phyloP scores from a whole-genome alignment of 441 rosid species.

The Kokia cookei region DNA sequence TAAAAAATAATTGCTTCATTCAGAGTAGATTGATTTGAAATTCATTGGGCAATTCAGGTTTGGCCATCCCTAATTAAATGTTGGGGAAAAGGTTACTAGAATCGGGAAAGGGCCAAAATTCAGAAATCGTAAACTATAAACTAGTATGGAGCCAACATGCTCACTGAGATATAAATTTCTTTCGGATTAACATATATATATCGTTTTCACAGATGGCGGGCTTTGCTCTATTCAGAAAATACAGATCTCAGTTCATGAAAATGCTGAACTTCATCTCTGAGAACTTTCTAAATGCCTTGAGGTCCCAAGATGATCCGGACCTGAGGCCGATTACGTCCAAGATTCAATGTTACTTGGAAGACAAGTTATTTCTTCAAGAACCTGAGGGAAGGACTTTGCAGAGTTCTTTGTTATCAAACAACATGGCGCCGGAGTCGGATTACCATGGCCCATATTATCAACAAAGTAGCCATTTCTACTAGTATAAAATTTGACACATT shows the following conservation, averaged over 20 bases:
- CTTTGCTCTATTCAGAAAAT: constrained; percentile 50
- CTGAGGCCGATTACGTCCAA: constrained; percentile 36
- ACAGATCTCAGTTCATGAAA: constrained; percentile 67
- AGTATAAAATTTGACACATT: too few species aligned
- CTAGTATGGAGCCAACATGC: background rate
- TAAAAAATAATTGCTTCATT: too few species aligned
- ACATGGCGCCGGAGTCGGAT: constrained; percentile 27
- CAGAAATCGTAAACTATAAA: background rate
- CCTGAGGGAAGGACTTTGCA: constrained; percentile 64
- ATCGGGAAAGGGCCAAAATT: constrained; percentile 8
- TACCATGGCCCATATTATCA: constrained; percentile 10
- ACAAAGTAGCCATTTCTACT: constrained; percentile 1
- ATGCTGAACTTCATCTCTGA: constrained; percentile 42
- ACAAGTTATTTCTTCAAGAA: constrained; percentile 44
- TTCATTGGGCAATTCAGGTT: too few species aligned
- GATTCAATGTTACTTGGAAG: constrained; percentile 59
- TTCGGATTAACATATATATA: background rate
- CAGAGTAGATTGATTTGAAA: too few species aligned
- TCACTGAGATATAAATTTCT: background rate
- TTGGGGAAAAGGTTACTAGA: background rate
- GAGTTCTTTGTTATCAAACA: constrained; percentile 35
- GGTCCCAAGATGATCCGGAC: constrained; percentile 35
- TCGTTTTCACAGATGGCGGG: constrained; percentile 69
- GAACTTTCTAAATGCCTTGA: constrained; percentile 49
- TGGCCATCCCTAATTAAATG: too few species aligned